Evolutionary conservation across 805 yeast species (phyloP).

Genomic region (Candida suzukii): DNA sequence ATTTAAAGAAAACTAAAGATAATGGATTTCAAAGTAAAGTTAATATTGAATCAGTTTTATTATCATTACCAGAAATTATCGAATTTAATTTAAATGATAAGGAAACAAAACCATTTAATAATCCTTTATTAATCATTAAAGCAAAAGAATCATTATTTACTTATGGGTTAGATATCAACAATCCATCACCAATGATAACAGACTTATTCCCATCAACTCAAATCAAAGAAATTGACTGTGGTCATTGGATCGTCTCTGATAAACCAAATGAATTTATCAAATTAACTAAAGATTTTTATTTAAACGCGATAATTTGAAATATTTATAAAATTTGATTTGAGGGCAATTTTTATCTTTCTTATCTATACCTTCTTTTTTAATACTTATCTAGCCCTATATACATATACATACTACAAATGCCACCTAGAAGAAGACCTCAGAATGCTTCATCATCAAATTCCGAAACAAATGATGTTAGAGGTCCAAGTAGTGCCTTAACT

Average conservation of each 20-base stretch:
- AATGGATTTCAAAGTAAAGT: conserved; percentile 30
- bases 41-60: conserved; percentile 61
- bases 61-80: conserved; percentile 56
- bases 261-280: conserved; percentile 67
- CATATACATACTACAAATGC: background rate
- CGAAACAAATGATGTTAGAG: conserved; percentile 23
- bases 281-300: conserved; percentile 47
- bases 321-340: too few species aligned
- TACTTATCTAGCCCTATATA: too few species aligned
- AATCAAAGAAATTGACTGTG: conserved; percentile 63
- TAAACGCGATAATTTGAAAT: too few species aligned
- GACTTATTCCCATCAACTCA: conserved; percentile 58
- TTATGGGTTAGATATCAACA: conserved; percentile 16
- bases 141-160: conserved; percentile 55
- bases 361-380: background rate
- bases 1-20: conserved; percentile 36
- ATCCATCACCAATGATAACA: conserved; percentile 5
- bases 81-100: conserved; percentile 34
- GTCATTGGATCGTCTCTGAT: conserved; percentile 91
- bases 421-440: background rate
- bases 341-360: too few species aligned
- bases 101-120: conserved; percentile 40
- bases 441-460: background rate
- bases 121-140: conserved; percentile 71
- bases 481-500: conserved; percentile 84